Base-by-base conservation (phyloP, 2,329 filamentous ascomycete species). In the Penicillium olsonii region DNA sequence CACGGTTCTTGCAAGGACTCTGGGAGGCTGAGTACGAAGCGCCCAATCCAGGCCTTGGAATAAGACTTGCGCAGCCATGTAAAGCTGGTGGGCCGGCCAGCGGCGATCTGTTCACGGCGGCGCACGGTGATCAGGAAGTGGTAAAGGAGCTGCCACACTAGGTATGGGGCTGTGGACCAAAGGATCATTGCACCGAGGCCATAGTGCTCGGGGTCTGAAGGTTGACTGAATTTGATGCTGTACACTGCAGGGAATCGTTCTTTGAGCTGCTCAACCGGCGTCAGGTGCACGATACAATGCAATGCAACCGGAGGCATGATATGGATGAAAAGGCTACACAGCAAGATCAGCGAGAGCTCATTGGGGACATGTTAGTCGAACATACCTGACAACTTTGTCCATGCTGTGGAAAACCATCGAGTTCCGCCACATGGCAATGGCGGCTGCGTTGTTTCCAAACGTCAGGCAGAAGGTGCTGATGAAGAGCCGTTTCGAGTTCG, bases 401-500 rank as follows among this genome's bases (percentile, higher is more conserved):
- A 99, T 85, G 67, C 90, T 95, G 77, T 99, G 94, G 71, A 99
- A 99, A 39, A 99, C 94, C 66, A 99, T 83, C 26, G 92, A 96
- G 70, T 99, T 99, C 56, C 94, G 85, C 94, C 94, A 99, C 92
- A 99, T 94, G 67, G 94, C 91, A 69, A 99, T 97, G 11, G 94
- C 94, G 39, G 96, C 85, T 17, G 94, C 94, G 67, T 99, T 99
- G 73, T 99, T 99, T 55, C 94, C 94, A 66, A 90, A 95, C 9
- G 92, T 89, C 27, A 99, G 78, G 65, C 94, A 97, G 71, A 92
- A 99, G 1, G 90, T 87, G 59, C 90, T 86, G 57, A 95, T 94
- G 70, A 99, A 92, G 14, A 99, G 81, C 37, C 92, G 85, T 71
- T 95, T 96, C 11, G 92, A 96, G 43, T 81, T 76, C 0, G 94